These are phyloP conservation scores for Dothideomycetes sp. DNA, from an alignment of 2,329 filamentous ascomycete species.

Conservation along the genomic window DNA sequence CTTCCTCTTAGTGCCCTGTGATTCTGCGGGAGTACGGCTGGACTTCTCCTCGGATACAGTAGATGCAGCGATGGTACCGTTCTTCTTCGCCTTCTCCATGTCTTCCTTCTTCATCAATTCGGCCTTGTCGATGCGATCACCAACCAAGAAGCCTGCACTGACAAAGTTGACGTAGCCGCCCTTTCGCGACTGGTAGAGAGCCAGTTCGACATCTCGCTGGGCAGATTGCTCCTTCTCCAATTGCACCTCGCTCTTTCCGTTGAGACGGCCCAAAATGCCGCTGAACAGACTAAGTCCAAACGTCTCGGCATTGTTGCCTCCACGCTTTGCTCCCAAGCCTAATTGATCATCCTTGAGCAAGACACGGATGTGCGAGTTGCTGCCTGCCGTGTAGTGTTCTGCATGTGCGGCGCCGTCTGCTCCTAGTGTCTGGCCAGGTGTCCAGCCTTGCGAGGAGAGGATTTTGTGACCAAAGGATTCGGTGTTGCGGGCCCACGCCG, in stretches of 20 bases:
- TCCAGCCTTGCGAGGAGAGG: slow-evolving; percentile 80
- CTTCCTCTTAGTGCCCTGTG: slow-evolving; percentile 8
- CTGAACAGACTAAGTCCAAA: slow-evolving; percentile 83
- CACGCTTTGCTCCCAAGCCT: slow-evolving; percentile 72
- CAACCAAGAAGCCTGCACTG: slow-evolving; percentile 62
- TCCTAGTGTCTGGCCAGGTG: slow-evolving; percentile 72
- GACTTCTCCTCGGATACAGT: neutral
- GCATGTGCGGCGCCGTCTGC: slow-evolving; percentile 65
- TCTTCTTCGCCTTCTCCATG: slow-evolving; percentile 16
- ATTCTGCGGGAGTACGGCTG: neutral
- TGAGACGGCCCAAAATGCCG: slow-evolving; percentile 74
- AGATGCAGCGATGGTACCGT: no score
- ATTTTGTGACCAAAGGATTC: slow-evolving; percentile 82
- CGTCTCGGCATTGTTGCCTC: slow-evolving; percentile 55
- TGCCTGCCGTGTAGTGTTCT: slow-evolving; percentile 66
- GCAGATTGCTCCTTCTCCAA: slow-evolving; percentile 59
- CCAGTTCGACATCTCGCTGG: slow-evolving; percentile 59
- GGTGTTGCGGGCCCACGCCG: slow-evolving; percentile 76
- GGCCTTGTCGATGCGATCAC: slow-evolving; percentile 39
- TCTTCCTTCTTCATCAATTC: slow-evolving; percentile 34
- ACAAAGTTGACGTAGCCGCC: slow-evolving; percentile 81
- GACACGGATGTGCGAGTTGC: slow-evolving; percentile 75
- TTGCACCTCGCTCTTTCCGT: slow-evolving; percentile 70
- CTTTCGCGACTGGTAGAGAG: slow-evolving; percentile 61
- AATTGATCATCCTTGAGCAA: slow-evolving; percentile 82